These are phyloP conservation scores for Bacidia gigantensis DNA, from an alignment of 495 filamentous ascomycete genomes.

Conservation along the genomic window DNA sequence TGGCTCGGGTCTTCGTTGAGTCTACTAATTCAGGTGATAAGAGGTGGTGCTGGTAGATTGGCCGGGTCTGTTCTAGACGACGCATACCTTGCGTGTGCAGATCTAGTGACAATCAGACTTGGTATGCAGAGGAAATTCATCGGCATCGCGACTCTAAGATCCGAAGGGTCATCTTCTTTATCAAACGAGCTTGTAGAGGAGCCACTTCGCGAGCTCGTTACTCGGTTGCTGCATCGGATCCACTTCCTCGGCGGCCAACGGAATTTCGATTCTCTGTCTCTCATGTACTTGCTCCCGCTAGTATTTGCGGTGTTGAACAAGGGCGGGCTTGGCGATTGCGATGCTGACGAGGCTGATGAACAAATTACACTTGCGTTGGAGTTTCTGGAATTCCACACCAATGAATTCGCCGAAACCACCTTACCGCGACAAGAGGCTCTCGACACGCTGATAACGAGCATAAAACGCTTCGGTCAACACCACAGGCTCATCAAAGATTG, in stretches of 20 bases:
- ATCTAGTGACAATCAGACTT: slow-evolving; percentile 61
- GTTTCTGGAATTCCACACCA: slow-evolving; percentile 75
- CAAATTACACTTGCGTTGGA: slow-evolving; percentile 86
- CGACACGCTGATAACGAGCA: slow-evolving; percentile 53
- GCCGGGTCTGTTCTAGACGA: slow-evolving; percentile 65
- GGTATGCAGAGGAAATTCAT: slow-evolving; percentile 66
- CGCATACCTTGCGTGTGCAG: slow-evolving; percentile 62
- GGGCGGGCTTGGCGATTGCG: slow-evolving; percentile 57
- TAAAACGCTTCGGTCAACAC: slow-evolving; percentile 83
- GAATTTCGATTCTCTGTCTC: slow-evolving; percentile 70
- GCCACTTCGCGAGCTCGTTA: slow-evolving; percentile 72
- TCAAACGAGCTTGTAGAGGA: slow-evolving; percentile 60
- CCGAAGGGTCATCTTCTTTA: slow-evolving; percentile 56
- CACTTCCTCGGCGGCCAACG: slow-evolving; percentile 84
- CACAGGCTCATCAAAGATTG: slow-evolving; percentile 92
- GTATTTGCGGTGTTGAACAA: slow-evolving; percentile 59
- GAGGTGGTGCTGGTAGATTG: slow-evolving; percentile 67
- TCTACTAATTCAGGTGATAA: slow-evolving; percentile 53
- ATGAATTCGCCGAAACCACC: slow-evolving; percentile 51
- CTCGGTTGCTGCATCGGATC: slow-evolving; percentile 77
- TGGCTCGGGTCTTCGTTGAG: slow-evolving; percentile 76
- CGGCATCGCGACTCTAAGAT: slow-evolving; percentile 72
- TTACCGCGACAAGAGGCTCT: slow-evolving; percentile 67
- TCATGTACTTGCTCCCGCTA: slow-evolving; percentile 77
- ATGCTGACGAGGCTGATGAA: slow-evolving; percentile 61